Percentiles rank a stretch among this genome's conserved stretches.
These are phyloP conservation scores for Paramecium sexaurelia DNA, from an alignment of 73 alveolate genomes.

Conservation along the genomic window DNA sequence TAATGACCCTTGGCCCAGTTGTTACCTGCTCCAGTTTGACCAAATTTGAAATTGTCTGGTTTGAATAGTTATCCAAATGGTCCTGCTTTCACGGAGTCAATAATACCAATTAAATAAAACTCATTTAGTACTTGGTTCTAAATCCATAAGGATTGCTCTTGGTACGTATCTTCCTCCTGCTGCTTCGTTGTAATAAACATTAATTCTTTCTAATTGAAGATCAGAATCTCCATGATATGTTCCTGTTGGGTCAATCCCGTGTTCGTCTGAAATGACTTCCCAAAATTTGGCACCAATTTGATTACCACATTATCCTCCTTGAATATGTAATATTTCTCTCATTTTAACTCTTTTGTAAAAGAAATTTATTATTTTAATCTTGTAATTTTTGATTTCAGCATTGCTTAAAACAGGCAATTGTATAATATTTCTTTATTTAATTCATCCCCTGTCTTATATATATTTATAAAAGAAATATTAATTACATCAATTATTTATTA, in stretches of 20 bases:
- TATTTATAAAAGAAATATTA: conserved; percentile 48
- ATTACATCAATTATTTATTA: background rate
- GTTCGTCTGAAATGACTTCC: conserved; percentile 99
- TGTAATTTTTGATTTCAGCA: conserved; percentile 31
- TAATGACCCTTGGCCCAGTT: conserved; percentile 99
- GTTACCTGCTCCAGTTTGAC: conserved; percentile 98
- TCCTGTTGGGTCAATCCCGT: conserved; percentile 99
- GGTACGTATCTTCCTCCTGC: conserved; percentile 99
- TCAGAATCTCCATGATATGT: conserved; percentile 99
- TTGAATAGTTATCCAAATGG: conserved; percentile 98
- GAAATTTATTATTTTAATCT: conserved; percentile 25
- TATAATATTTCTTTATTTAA: background rate
- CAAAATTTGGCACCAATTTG: conserved; percentile 99
- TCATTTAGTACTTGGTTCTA: conserved; percentile 93
- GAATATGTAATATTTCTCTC: conserved; percentile 98
- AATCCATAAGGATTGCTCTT: conserved; percentile 98
- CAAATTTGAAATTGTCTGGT: conserved; percentile 99
- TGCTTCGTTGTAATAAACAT: conserved; percentile 98
- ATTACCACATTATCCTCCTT: conserved; percentile 99
- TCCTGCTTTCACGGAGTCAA: conserved; percentile 98
- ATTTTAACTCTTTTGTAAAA: conserved; percentile 70
- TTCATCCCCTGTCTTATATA: background rate
- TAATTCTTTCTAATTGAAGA: conserved; percentile 91
- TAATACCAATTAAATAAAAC: conserved; percentile 70
- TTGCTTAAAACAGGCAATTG: background rate